A percentile compares a stretch with the other conserved stretches of the same genome.
These are phyloP conservation scores for Dryadomyces sulphureus DNA, from an alignment of 2,329 filamentous ascomycete genomes.

Conservation along the genomic window DNA sequence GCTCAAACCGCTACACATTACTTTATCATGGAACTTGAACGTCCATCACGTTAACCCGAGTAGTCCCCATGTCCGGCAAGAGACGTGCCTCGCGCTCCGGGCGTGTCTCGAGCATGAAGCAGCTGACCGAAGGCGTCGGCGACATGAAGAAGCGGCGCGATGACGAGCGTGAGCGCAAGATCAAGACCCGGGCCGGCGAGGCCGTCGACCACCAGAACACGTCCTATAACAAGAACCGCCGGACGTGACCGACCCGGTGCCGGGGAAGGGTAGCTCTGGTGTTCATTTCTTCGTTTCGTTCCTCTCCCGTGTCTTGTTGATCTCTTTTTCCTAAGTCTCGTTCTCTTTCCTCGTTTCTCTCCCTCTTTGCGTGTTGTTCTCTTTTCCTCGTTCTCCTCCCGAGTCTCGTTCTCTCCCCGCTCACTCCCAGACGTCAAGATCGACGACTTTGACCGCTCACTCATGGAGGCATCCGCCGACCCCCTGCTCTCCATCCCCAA, in stretches of 20 bases:
- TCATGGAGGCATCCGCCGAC: constrained; percentile 55
- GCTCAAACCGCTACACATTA: too few species aligned
- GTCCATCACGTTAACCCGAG: too few species aligned
- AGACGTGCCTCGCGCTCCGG: neutral
- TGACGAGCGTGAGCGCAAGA: constrained; percentile 43
- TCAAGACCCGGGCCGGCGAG: constrained; percentile 5
- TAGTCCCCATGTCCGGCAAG: neutral
- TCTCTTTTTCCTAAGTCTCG: neutral
- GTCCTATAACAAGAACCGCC: constrained; percentile 35
- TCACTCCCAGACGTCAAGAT: constrained; percentile 53
- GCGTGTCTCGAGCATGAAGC: neutral
- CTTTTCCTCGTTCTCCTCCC: neutral
- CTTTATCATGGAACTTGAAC: too few species aligned
- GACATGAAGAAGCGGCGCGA: constrained; percentile 65
- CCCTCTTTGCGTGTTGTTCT: neutral
- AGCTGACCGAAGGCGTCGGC: constrained; percentile 39
- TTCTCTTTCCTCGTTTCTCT: neutral
- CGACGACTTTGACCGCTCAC: constrained; percentile 47
- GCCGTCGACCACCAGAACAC: neutral
- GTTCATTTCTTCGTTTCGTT: too few species aligned
- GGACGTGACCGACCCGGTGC: constrained; percentile 77
- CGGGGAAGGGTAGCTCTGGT: constrained; percentile 41
- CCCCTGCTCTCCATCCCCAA: constrained; percentile 77
- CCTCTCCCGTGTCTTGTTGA: neutral
- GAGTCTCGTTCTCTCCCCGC: neutral